Base-by-base conservation (phyloP, 768 basidiomycete genomes). In the Trametes cubensis region DNA sequence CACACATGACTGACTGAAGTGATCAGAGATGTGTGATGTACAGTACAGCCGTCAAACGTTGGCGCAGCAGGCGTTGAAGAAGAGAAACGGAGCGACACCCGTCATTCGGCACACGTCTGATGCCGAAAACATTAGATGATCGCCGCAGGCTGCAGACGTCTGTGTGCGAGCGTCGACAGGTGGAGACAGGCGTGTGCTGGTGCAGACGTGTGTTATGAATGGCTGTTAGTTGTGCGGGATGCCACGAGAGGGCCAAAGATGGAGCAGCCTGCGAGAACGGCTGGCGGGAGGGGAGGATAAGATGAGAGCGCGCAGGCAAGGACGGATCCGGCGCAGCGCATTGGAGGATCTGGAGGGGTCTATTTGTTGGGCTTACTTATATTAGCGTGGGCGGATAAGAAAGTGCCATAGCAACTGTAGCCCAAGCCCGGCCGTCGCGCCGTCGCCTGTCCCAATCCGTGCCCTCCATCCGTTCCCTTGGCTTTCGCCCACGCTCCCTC, bases 381-480 rank as follows among this genome's bases (percentile, higher is more conserved):
- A 45, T 20, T 28, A 34, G 58, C 18, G 58, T 17, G 58, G 7
- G 48, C 11, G 48, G 23, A 26, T 14, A 17, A 26, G 54, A 38
- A 30, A 45, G 55, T 65, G 59, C 55, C 66, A 72, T 69, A 60
- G 67, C 67, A 66, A 70, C 70, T 34, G 34, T 34, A 34, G 34
- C 34, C 34, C 34, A 42, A 59, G 34, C 30, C 58, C 58, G 58
- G 49, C 49, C 40, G 58, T 52, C 58, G 58, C 41, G 20, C 34
- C 25, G 38, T n/a, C 49, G 28, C 23, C 17, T 44, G 40, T 48
- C 57, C 47, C 23, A 55, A 55, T 55, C 48, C 38, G 47, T 26
- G 4, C 23, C 41, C 17, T 26, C 48, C 46, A 47, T 15, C 49
- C 34, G 57, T 34, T 53, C 20, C 47, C 48, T 25, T 50, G 40